Evolutionary conservation across 2,329 filamentous ascomycete genomes (phyloP), one percentile per base, ranked within the genome.

Genomic region (Diaporthe sp.): DNA sequence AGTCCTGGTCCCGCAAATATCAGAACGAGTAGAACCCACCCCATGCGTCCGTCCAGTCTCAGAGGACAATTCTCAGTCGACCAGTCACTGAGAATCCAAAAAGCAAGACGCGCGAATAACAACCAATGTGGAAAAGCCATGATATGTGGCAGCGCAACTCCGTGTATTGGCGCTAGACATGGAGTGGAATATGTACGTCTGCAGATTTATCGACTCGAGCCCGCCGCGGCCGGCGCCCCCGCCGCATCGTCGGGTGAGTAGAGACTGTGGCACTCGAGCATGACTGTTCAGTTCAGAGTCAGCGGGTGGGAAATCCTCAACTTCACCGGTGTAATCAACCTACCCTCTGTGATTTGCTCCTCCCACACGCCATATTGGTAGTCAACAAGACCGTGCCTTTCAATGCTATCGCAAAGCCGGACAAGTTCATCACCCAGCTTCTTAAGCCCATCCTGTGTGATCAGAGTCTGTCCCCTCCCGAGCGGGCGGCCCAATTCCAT

Each of bases 331-430:
- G 58, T 30, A 65, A 17, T 25, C 42, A 22, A 88, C 94, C 84
- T 87, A 98, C 96, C 89, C 74, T 90, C 90, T 78, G 97, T 90
- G 78, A 98, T 98, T 80, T 94, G 92, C 81, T 98, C 96, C 84
- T 98, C 97, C 91, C 95, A 97, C 35, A 98, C 94, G 12, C 97
- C 97, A 85, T 98, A 97, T 80, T 98, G 94, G 82, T 98, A 99
- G 84, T 99, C 97, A 15, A 99, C 95, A 63, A 99, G 86, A n/a
- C 97, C 97, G 81, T 97, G 93, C 78, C 93, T 92, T 83, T 98
- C 96, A 76, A 98, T 90, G 68, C 90, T 90, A 81, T 98, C 95
- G 81, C 96, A 97, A 68, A 98, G 87, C 68, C 92, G 90, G 72
- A 97, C 89, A 39, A 99, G 84, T 79, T 97, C 93, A 71, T 93